Base-by-base conservation (phyloP, 2,329 filamentous ascomycete genomes). In the Xylariaceae sp. region DNA sequence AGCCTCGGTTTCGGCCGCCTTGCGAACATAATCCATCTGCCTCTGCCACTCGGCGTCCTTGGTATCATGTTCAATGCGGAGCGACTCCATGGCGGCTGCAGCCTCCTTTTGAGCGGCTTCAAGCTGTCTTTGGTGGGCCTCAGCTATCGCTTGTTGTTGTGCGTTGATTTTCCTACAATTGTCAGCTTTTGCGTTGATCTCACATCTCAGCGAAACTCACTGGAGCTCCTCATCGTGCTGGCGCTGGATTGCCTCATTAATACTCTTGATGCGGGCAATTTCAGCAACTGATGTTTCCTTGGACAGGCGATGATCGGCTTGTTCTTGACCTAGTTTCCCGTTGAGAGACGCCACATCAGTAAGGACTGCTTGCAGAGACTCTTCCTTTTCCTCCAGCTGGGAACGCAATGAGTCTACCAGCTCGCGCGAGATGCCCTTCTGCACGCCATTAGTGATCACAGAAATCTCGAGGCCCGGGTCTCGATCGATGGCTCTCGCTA, bases 371-470 rank as follows among this genome's bases (percentile, higher is more conserved):
- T 79, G 72, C 22, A 85, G 64, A 1, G 72, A 68, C 30, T 71
- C 71, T 19, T 84, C 84, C 58, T 86, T 89, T 55, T 92, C 86
- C 55, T 88, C 85, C 0, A 95, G 71, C 67, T 96, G 87, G 4
- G 79, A 78, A 47, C 89, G 84, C 30, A 99, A 75, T 1, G 87
- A 86, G 68, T 99, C 94, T 3, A 99, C 88, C 36, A 97, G 76
- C 64, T 97, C 90, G 39, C 92, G 83, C n/a, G 95, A 96, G 36
- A 99, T 88, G 3, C 92, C 92, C 65, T 92, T 92, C 61, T 94
- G 86, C 10, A 92, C 75, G 0, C 88, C 89, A 66, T 92, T 90
- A 41, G 85, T 80, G 53, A 91, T 78, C 10, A 94, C 81, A 0
- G 90, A 87, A 22, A 95, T 85, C 68, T 99, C 94, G 56, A 95